Evolutionary conservation across 2,329 filamentous ascomycete species (phyloP).

Genomic region (Cryphonectria naterciae): DNA sequence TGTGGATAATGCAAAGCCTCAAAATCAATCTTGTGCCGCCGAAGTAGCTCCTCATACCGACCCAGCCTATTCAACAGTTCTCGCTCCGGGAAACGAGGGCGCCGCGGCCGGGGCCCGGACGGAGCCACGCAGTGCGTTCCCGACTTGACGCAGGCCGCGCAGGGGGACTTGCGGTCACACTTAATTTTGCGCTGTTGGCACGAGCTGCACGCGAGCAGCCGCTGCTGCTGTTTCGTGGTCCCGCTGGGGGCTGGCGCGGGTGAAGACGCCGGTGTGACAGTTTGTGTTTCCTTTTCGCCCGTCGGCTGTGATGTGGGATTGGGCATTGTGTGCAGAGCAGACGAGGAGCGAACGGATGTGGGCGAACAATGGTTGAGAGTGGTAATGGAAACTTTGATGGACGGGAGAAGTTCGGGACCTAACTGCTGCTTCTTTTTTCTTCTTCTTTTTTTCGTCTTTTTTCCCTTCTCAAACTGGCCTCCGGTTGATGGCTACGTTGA

Average conservation of each 20-base stretch:
- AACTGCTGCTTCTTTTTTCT: not conserved
- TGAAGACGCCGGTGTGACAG: not conserved
- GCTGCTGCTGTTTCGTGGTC: not conserved
- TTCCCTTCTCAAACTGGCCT: not conserved
- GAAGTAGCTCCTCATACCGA: conserved; percentile 60
- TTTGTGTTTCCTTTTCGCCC: not conserved
- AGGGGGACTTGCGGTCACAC: conserved; percentile 64
- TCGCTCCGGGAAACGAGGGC: conserved; percentile 57
- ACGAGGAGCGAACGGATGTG: not conserved
- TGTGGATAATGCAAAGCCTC: conserved; percentile 44
- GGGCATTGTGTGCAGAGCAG: not conserved
- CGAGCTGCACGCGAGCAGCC: conserved; percentile 54
- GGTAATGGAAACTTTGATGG: accelerated
- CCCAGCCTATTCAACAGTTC: conserved; percentile 61
- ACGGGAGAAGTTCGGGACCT: not conserved
- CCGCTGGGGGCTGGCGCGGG: not conserved
- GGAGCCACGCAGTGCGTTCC: conserved; percentile 49
- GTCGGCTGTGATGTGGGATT: not conserved
- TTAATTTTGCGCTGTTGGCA: conserved; percentile 70
- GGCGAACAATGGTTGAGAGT: not conserved
- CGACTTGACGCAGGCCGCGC: conserved; percentile 55
- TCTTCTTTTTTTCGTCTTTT: not conserved
- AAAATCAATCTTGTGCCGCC: conserved; percentile 58
- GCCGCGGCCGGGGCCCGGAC: conserved; percentile 43
- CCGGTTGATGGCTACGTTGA: not conserved